A percentile compares a stretch with the other conserved stretches of the same genome.
Evolutionary conservation across 176 grass and related monocot genomes (phyloP).

Genomic region (Eleusine indica): DNA sequence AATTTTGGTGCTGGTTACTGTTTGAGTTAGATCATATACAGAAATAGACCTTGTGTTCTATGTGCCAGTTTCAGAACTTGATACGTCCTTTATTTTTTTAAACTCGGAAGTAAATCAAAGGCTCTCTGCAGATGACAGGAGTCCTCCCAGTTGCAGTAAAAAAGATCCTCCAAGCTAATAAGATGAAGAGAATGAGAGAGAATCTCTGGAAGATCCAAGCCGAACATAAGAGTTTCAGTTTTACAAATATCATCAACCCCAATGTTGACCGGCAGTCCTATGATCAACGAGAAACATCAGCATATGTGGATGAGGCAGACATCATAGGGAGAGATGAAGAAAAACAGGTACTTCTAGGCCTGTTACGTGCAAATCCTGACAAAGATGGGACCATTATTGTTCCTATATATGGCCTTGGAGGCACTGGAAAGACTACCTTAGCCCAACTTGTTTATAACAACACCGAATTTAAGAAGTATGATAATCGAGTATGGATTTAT

Average conservation of each 20-base stretch:
- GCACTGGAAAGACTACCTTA: conserved; percentile 27
- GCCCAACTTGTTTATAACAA: conserved; percentile 33
- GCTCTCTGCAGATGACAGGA: background rate
- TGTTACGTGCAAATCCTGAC: background rate
- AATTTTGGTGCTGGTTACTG: too few species aligned
- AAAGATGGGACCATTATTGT: background rate
- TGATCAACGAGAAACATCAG: background rate
- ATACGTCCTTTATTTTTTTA: background rate
- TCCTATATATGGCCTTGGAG: conserved; percentile 10
- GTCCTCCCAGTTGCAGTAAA: background rate
- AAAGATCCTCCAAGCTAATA: background rate
- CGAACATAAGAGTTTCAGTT: background rate
- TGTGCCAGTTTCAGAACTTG: background rate
- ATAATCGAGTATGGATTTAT: conserved; percentile 24
- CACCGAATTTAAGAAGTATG: background rate
- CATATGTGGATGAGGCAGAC: background rate
- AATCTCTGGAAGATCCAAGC: background rate
- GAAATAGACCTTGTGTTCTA: too few species aligned
- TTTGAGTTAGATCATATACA: too few species aligned
- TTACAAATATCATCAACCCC: background rate
- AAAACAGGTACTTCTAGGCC: background rate
- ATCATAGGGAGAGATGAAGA: background rate
- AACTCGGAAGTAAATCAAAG: background rate
- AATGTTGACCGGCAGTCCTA: background rate
- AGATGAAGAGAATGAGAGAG: background rate